Base-by-base conservation (phyloP, 352 stramenopile genomes). In the Phytophthora megakarya region DNA sequence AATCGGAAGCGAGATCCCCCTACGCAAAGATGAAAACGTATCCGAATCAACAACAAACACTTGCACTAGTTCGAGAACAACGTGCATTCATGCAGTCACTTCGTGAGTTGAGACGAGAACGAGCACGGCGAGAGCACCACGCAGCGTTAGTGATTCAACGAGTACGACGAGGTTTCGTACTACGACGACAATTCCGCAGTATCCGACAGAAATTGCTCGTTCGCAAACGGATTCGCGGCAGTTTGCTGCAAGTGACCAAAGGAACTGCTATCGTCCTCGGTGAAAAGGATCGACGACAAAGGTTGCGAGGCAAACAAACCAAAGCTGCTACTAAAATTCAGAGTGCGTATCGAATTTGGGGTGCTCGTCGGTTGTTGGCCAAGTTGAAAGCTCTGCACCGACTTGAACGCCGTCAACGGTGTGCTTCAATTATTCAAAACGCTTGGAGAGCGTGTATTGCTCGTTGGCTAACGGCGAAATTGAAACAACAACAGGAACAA, bases 181-280 rank as follows among this genome's bases (percentile, higher is more conserved):
- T 92, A 22, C 78, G 80, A 1, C 72, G 70, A 19, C 69, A 72
- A 13, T 89, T 92, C 55, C 60, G 57, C 3, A 48, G 52, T 3
- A 75, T 92, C 46, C 62, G 76, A 33, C 61, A 82, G 21, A 86
- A 79, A 48, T 69, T 92, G 22, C 44, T 80, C 15, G 63, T 92
- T 12, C 83, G 83, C 25, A 92, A 90, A 60, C 73, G 80, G 13
- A 87, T 92, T 13, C 80, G 79, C 21, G 57, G 63, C 5, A 89
- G 66, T 44, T 68, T 92, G 37, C 59, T 86, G 32, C 76, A 83
- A 26, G 80, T 92, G 26, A 86, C 79, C 3, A 80, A 77, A 25
- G 83, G 80, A 16, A 90, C 83, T 0, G 79, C 78, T 4, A 80
- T 92, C 30, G 80, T 92, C 10, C 55, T 81, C 0, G 79, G 78